Base-by-base conservation (phyloP, 1,284 basidiomycete species). In the Trichosporon asahii region DNA sequence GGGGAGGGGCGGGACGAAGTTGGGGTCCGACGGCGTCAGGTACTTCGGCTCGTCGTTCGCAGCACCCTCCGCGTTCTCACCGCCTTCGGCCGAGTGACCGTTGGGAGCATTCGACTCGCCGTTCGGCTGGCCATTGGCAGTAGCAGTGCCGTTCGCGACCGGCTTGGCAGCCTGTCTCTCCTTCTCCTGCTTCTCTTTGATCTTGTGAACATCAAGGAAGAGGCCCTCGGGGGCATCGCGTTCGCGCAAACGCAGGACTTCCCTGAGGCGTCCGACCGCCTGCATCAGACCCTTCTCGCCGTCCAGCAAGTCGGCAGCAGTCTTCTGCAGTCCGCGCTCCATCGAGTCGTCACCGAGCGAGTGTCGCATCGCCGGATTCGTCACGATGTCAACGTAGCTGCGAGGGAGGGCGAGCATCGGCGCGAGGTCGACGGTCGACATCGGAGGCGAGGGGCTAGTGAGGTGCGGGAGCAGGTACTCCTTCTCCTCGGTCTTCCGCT, bases 271-370 rank as follows among this genome's bases (percentile, higher is more conserved):
- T 0, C 84, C 83, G 9, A 84, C 69, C 25, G 80, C 79, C 68
- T 81, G 79, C 74, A 81, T 74, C 35, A 85, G 68, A 8, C 79
- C 79, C 66, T 79, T 83, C 71, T 85, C 84, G 33, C 82, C 81
- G 53, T 85, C 82, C 31, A 85, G 72, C 29, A 85, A 69, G 65
- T 85, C 83, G 35, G 78, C 79, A 0, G 82, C 80, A 6, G 84
- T 84, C 27, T 79, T 69, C 69, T 81, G 79, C 44, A 85, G 65
- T 0, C 82, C 83, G 23, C 75, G 77, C 72, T 85, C 84, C 73
- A 82, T 79, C 66, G 76, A 76, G 61, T 82, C 83, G 53, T 81
- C 76, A 7, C 81, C 83, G 21, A 85, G 75, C 0, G 84, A 80
- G 70, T 85, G 79, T 27, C 80, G 69, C 74, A 84, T 79, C 2